Conservation (phyloP, 495 filamentous ascomycete genomes). For the Neurospora sp. region DNA sequence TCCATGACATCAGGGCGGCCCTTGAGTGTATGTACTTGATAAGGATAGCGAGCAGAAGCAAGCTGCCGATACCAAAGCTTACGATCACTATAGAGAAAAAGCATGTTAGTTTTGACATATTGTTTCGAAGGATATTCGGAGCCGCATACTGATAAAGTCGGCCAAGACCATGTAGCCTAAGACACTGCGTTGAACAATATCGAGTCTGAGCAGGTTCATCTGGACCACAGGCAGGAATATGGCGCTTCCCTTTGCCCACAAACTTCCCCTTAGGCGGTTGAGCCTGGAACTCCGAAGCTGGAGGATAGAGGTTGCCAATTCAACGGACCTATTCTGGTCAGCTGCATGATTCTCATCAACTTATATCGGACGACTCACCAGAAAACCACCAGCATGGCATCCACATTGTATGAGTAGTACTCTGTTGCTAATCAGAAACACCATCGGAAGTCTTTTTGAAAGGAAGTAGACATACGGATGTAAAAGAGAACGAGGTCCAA, state of each 20-base stretch:
- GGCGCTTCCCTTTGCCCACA: slow-evolving; percentile 27
- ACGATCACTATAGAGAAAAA: slow-evolving; percentile 24
- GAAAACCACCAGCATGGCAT: slow-evolving; percentile 36
- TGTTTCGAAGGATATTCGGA: background rate
- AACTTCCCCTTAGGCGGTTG: slow-evolving; percentile 16
- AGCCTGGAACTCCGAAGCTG: slow-evolving; percentile 14
- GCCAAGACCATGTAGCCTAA: slow-evolving; percentile 29
- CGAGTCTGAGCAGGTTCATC: slow-evolving; percentile 26
- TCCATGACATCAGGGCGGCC: slow-evolving; percentile 27
- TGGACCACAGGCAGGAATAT: slow-evolving; percentile 27
- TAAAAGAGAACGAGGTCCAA: slow-evolving; percentile 37
- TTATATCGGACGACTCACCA: slow-evolving; percentile 20
- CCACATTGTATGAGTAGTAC: slow-evolving; percentile 41
- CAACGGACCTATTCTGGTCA: slow-evolving; percentile 24
- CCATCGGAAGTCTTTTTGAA: background rate
- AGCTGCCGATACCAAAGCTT: slow-evolving; percentile 28
- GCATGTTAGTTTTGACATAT: background rate
- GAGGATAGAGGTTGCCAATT: slow-evolving; percentile 29
- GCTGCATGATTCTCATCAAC: background rate
- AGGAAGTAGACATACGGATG: slow-evolving; percentile 25
- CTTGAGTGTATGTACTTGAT: slow-evolving; percentile 37
- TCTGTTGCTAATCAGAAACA: slow-evolving; percentile 18
- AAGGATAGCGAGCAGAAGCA: slow-evolving; percentile 33
- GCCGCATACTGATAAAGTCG: slow-evolving; percentile 29
- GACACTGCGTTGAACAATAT: slow-evolving; percentile 18